Evolutionary conservation across 2,329 filamentous ascomycete species (phyloP).

Genomic region (Tolypocladium tundrense): DNA sequence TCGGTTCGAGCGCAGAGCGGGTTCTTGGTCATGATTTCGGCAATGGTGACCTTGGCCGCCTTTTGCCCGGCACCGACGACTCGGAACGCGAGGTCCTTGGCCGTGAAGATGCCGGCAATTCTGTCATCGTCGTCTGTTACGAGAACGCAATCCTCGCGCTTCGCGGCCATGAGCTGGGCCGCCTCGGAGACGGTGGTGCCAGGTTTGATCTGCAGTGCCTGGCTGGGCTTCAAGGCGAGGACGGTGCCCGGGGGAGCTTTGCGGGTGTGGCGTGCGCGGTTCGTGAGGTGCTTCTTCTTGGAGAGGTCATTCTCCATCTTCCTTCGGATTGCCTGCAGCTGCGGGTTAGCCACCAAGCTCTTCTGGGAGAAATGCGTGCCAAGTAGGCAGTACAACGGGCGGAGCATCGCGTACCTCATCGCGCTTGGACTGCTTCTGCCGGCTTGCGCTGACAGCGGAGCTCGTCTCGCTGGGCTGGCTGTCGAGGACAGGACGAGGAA

Average conservation of each 20-base stretch:
- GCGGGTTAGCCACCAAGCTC: slow-evolving; percentile 2
- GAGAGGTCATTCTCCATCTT: slow-evolving; percentile 96
- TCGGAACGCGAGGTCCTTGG: slow-evolving; percentile 95
- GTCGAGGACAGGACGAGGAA: slow-evolving; percentile 64
- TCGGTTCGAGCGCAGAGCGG: slow-evolving; percentile 94
- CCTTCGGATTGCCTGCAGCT: slow-evolving; percentile 73
- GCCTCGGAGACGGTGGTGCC: slow-evolving; percentile 89
- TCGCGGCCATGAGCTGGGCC: slow-evolving; percentile 96
- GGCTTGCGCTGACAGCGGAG: slow-evolving; percentile 80
- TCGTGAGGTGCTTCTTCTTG: slow-evolving; percentile 83
- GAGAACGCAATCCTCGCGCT: slow-evolving; percentile 93
- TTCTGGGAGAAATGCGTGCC: neutral
- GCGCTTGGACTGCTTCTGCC: slow-evolving; percentile 92
- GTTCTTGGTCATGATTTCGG: slow-evolving; percentile 99
- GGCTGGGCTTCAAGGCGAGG: slow-evolving; percentile 87
- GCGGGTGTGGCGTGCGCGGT: slow-evolving; percentile 71
- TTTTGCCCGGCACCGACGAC: slow-evolving; percentile 88
- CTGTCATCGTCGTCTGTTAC: slow-evolving; percentile 97
- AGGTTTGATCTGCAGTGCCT: slow-evolving; percentile 95
- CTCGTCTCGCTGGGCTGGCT: slow-evolving; percentile 45
- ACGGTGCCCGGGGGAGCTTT: slow-evolving; percentile 96
- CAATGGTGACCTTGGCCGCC: slow-evolving; percentile 81
- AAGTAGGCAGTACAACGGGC: neutral
- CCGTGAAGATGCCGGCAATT: slow-evolving; percentile 97
- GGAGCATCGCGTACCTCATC: slow-evolving; percentile 71